Evolutionary conservation across 2,329 filamentous ascomycete genomes (phyloP), one percentile per base, ranked within the genome.

Genomic region (Parastagonospora avenae): DNA sequence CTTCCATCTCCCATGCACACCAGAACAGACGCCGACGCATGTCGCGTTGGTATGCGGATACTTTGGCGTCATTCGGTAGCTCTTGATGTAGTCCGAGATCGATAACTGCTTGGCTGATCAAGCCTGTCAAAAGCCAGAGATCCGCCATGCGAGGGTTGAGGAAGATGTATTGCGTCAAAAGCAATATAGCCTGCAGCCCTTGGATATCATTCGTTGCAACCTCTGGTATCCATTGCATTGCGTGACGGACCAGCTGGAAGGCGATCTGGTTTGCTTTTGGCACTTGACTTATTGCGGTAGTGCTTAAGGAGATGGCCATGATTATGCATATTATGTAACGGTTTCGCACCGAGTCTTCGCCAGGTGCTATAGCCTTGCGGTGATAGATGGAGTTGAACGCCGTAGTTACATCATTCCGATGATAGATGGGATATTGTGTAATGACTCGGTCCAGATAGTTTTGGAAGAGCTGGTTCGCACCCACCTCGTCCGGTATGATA

Each of bases 1-100:
- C 67, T 43, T 73, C 70, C 70, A 72, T 72, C 38, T 73, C 70
- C 69, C 69, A 73, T 11, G 69, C 69, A 38, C 65, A 69, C 70
- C 70, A 73, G 24, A 73, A 73, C 33, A 73, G 43, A 12, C 70
- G 67, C 24, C 70, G 63, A n/a, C 70, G 60, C 68, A 72, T 72
- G 39, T 73, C 70, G n/a, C 70, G 68, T 41, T 70, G 52, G 37
- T 67, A 69, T 5, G 62, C 50, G 2, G 66, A 62, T 9, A 72
- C 57, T 6, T 40, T 53, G 12, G 54, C 28, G 35, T 71, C 62
- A 12, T 66, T 61, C 7, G 70, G 70, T 33, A 73, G 51, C 47
- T 73, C 70, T 46, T 73, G 70, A 38, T 73, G 70, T 10, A 73
- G 58, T 15, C 69, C 70, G 4, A 72, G 59, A 38, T 73, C 70